phyloP scores from a whole-genome alignment of 2,329 filamentous ascomycete genomes.

The Talaromyces sp. region DNA sequence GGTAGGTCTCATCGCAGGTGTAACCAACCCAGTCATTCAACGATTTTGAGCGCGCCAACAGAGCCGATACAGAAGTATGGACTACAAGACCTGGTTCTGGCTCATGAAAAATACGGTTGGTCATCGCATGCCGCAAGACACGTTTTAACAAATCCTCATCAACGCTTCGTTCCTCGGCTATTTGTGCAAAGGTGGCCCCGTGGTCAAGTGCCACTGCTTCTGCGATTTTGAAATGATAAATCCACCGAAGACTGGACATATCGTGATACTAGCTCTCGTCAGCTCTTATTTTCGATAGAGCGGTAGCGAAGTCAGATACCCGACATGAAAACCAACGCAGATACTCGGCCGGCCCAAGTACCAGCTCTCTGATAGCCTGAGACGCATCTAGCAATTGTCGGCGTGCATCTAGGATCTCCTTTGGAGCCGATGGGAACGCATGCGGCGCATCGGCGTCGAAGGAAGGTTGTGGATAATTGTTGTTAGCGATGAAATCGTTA shows the following conservation, averaged over 20 bases:
- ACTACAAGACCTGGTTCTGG: slow-evolving; percentile 21
- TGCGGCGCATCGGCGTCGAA: slow-evolving; percentile 3
- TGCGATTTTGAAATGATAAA: slow-evolving; percentile 21
- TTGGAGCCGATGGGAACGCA: neutral
- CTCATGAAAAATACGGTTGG: slow-evolving; percentile 24
- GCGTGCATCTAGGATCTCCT: slow-evolving; percentile 4
- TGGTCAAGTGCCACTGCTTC: slow-evolving; percentile 20
- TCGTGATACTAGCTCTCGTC: slow-evolving; percentile 13
- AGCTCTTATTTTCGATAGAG: neutral
- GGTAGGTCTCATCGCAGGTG: slow-evolving; percentile 12
- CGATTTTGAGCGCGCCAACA: slow-evolving; percentile 6
- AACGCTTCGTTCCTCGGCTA: slow-evolving; percentile 16
- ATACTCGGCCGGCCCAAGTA: slow-evolving; percentile 3
- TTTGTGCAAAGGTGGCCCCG: slow-evolving; percentile 14
- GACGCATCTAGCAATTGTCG: slow-evolving; percentile 4
- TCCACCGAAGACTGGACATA: slow-evolving; percentile 14
- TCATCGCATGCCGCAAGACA: slow-evolving; percentile 24
- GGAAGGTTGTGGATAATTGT: slow-evolving; percentile 5
- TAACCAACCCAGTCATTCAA: slow-evolving; percentile 12
- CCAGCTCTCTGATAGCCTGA: slow-evolving; percentile 3
- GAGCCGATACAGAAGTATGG: slow-evolving; percentile 18
- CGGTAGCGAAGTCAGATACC: neutral
- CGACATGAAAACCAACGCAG: slow-evolving; percentile 4
- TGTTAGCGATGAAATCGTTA: slow-evolving; percentile 3
- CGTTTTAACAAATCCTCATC: slow-evolving; percentile 18